These are phyloP conservation scores for Puccinia horiana DNA, from an alignment of 1,284 basidiomycete species.

Conservation along the genomic window DNA sequence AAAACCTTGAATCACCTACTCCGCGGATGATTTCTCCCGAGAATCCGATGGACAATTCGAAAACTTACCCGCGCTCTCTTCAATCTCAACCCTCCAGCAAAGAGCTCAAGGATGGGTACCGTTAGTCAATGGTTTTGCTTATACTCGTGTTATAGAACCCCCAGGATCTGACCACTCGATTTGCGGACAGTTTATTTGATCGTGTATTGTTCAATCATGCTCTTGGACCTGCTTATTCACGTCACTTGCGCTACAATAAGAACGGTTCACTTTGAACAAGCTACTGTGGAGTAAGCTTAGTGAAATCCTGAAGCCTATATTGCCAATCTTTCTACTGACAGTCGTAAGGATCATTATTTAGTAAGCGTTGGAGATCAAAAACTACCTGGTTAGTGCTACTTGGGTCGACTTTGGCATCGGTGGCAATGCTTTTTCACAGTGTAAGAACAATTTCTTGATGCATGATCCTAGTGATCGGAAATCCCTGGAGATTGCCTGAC, in stretches of 20 bases:
- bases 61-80: constrained; percentile 4
- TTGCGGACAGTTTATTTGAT: constrained; percentile 36
- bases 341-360: background rate
- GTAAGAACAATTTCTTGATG: constrained; percentile 3
- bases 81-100: constrained; percentile 9
- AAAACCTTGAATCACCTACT: constrained; percentile 8
- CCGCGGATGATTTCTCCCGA: background rate
- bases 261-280: constrained; percentile 16
- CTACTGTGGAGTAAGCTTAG: constrained; percentile 32
- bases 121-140: background rate
- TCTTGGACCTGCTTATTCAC: constrained; percentile 30
- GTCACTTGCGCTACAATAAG: constrained; percentile 6
- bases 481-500: background rate
- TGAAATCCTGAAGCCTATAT: background rate
- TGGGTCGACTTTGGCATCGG: constrained; percentile 40
- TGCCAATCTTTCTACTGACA: background rate
- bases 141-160: background rate
- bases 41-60: background rate
- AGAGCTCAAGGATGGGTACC: constrained; percentile 38
- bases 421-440: constrained; percentile 46
- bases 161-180: background rate
- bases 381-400: constrained; percentile 35
- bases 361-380: constrained; percentile 37
- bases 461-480: background rate
- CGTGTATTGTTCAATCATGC: constrained; percentile 46